Evolutionary conservation across 345 rosid genomes (phyloP).

Genomic region (Mallotus nudiflorus): DNA sequence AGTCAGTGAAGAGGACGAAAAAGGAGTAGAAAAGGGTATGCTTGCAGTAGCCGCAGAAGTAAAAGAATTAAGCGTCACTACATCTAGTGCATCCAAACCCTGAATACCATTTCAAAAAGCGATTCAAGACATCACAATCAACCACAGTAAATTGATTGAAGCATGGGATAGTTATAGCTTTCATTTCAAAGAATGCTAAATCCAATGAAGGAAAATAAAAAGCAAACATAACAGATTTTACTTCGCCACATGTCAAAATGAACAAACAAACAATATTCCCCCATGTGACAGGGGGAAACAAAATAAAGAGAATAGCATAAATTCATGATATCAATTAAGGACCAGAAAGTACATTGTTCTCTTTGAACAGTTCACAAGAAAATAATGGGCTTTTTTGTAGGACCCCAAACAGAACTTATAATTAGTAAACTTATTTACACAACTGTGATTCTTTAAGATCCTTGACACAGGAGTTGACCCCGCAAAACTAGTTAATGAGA

Average conservation of each 20-base stretch:
- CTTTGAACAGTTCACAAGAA: not conserved
- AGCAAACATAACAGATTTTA: not conserved
- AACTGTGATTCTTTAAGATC: not conserved
- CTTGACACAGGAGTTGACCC: not conserved
- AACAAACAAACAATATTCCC: not conserved
- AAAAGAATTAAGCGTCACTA: slow-evolving; percentile 69
- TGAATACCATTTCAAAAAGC: slow-evolving; percentile 29
- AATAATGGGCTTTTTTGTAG: no score
- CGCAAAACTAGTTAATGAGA: not conserved
- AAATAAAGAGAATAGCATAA: not conserved
- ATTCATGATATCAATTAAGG: not conserved
- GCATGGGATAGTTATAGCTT: not conserved
- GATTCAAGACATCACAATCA: slow-evolving; percentile 11
- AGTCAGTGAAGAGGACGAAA: slow-evolving; percentile 50
- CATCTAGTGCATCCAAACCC: slow-evolving; percentile 93
- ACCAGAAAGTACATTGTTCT: not conserved
- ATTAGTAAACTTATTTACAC: no score
- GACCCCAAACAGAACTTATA: no score
- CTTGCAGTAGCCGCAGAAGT: slow-evolving; percentile 46
- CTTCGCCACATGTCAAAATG: slow-evolving; percentile 4
- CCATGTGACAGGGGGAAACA: not conserved
- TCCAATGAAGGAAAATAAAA: not conserved
- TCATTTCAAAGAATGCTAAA: not conserved
- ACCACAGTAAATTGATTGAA: not conserved
- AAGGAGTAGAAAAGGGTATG: slow-evolving; percentile 49